phyloP scores from a whole-genome alignment of 2,329 filamentous ascomycete genomes.

The Aspergillus oerlinghausenensis region DNA sequence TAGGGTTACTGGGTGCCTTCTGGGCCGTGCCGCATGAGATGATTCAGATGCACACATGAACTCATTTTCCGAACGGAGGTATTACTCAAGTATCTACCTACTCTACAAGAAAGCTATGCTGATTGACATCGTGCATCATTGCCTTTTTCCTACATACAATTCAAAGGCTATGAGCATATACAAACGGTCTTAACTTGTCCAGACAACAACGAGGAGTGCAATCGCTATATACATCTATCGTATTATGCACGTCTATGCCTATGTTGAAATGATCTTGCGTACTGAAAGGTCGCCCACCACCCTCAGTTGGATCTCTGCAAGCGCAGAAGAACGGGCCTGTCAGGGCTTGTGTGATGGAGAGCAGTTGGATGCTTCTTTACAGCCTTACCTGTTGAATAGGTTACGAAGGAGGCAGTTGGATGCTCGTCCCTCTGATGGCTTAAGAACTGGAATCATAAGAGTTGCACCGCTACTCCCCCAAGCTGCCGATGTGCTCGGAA shows the following conservation, averaged over 20 bases:
- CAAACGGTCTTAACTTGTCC: background rate
- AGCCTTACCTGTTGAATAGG: slow-evolving; percentile 31
- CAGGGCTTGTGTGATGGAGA: slow-evolving; percentile 34
- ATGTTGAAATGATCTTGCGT: slow-evolving; percentile 3
- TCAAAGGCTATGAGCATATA: background rate
- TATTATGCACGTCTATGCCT: background rate
- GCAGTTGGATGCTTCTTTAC: slow-evolving; percentile 43
- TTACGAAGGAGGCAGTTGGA: slow-evolving; percentile 38
- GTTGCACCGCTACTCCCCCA: slow-evolving; percentile 30
- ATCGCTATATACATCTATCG: background rate
- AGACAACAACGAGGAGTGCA: no score
- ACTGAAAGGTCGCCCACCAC: slow-evolving; percentile 17
- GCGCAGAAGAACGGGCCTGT: slow-evolving; percentile 4
- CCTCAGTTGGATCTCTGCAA: slow-evolving; percentile 5
- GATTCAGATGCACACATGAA: background rate
- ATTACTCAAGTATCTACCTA: background rate
- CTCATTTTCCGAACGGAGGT: background rate
- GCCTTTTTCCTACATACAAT: background rate
- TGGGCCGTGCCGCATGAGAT: background rate
- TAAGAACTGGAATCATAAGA: slow-evolving; percentile 28
- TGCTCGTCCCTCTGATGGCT: slow-evolving; percentile 39
- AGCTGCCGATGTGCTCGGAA: slow-evolving; percentile 6
- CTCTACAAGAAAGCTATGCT: background rate
- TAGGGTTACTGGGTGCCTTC: background rate
- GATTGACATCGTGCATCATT: background rate